Base-by-base conservation (phyloP, 139 green algal species). In the Coccomyxa sp. region DNA sequence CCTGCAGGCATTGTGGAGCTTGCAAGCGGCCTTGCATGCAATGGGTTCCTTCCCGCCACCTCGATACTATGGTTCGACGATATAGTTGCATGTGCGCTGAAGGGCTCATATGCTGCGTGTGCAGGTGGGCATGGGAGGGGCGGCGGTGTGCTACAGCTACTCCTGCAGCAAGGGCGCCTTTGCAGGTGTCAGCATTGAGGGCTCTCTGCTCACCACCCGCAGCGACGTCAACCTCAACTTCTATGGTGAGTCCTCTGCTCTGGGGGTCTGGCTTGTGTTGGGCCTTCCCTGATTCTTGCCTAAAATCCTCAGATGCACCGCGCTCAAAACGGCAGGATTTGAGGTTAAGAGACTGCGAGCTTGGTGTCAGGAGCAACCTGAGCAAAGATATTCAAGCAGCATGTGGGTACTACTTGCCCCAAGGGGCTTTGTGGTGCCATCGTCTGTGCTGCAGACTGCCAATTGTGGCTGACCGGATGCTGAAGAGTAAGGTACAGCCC, bases 101-200 rank as follows among this genome's bases (percentile, higher is more conserved):
- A n/a, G n/a, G n/a, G n/a, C n/a, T n/a, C n/a, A n/a, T n/a, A n/a
- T n/a, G 22, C 50, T 7, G 27, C 50, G 27, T 64, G 50, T 31
- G 5, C 70, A 71, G 22, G n/a, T 88, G n/a, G 81, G 87, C 40
- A 35, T 34, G 8, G 68, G 33, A 29, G 75, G 78, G 8, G 84
- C 83, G 12, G 81, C 85, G 9, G 18, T 86, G 34, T 78, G 80
- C 72, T 86, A 83, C 69, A 76, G 54, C 39, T 95, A 93, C 81
- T 88, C 77, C 74, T 86, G 81, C 78, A 83, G 78, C 38, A 79
- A 82, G 2, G 91, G 91, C n/a, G 85, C 84, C 12, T 94, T 90
- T 74, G 72, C 71, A 54, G 79, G 79, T 77, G 54, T 93, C 8
- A 81, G 78, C 8, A 22, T 95, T 55, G 88, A 94, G 55, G 85